These are phyloP conservation scores for Lepidium africanum DNA, from an alignment of 345 rosid species.

Conservation along the genomic window DNA sequence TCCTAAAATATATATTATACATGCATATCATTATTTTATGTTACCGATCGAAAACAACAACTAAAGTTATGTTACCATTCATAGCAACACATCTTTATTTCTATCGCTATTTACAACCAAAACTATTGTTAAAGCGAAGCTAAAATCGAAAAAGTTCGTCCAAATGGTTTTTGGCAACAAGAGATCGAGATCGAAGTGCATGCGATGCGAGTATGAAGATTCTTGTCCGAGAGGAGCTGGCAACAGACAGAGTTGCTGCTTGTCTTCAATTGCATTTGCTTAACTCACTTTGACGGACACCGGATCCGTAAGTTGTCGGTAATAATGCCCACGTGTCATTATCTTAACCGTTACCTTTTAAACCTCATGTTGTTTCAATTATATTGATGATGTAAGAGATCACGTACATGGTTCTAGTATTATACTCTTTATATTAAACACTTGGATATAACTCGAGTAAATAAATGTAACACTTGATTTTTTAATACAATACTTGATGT, in stretches of 20 bases:
- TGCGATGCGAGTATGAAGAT: constrained; percentile 17
- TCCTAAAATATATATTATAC: too few relatives aligned
- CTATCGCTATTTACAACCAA: too few relatives aligned
- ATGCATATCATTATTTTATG: too few relatives aligned
- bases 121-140: too few relatives aligned
- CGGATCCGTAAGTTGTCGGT: constrained; percentile 45
- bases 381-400: constrained; percentile 4
- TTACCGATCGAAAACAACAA: too few relatives aligned
- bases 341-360: neutral
- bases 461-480: neutral
- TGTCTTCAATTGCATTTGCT: constrained; percentile 27
- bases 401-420: neutral
- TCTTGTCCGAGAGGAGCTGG: constrained; percentile 53
- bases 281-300: constrained; percentile 32
- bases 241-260: constrained; percentile 68
- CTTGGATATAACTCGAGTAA: neutral
- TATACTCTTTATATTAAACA: neutral
- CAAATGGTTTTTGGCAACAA: neutral
- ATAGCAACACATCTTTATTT: too few relatives aligned
- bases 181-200: neutral
- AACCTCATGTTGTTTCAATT: neutral
- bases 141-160: neutral
- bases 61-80: too few relatives aligned
- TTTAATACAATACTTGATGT: neutral
- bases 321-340: constrained; percentile 34